phyloP scores from a whole-genome alignment of 257 asterid species.

The Plantago major region DNA sequence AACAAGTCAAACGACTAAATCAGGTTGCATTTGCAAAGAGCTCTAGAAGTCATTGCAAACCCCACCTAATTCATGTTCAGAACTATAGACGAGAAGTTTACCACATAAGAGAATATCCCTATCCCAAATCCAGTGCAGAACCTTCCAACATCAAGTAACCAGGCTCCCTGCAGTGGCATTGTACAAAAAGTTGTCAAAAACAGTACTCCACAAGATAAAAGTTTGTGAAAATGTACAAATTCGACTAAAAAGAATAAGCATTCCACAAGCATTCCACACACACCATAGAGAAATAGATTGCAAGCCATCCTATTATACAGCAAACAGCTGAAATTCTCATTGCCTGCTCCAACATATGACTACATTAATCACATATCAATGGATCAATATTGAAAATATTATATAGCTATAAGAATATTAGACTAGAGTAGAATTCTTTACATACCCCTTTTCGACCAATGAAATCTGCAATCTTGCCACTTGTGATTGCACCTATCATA shows the following conservation, averaged over 20 bases:
- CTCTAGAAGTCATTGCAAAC: too few relatives aligned
- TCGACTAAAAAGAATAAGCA: too few relatives aligned
- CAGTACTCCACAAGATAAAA: background rate
- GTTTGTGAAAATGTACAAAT: background rate
- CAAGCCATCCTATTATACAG: constrained; percentile 74
- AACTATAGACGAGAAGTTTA: constrained; percentile 17
- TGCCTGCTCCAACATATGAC: constrained; percentile 38
- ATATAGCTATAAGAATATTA: too few relatives aligned
- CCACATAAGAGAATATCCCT: constrained; percentile 81
- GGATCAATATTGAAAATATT: too few relatives aligned
- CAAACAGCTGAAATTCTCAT: constrained; percentile 70
- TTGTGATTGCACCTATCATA: constrained; percentile 78
- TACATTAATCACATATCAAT: background rate
- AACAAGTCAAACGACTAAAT: too few relatives aligned
- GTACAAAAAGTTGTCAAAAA: too few relatives aligned
- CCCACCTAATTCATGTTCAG: too few relatives aligned
- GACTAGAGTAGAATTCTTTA: background rate
- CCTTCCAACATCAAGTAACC: constrained; percentile 65
- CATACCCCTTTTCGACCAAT: constrained; percentile 78
- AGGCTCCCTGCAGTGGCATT: constrained; percentile 43
- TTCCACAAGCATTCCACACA: background rate
- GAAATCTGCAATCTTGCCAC: constrained; percentile 66
- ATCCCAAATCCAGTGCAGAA: constrained; percentile 84
- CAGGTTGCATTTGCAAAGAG: too few relatives aligned
- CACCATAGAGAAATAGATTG: constrained; percentile 59